Evolutionary conservation across 148 eudicot genomes (phyloP), one percentile per base, ranked within the genome.

Genomic region (Amaranthus cruentus): DNA sequence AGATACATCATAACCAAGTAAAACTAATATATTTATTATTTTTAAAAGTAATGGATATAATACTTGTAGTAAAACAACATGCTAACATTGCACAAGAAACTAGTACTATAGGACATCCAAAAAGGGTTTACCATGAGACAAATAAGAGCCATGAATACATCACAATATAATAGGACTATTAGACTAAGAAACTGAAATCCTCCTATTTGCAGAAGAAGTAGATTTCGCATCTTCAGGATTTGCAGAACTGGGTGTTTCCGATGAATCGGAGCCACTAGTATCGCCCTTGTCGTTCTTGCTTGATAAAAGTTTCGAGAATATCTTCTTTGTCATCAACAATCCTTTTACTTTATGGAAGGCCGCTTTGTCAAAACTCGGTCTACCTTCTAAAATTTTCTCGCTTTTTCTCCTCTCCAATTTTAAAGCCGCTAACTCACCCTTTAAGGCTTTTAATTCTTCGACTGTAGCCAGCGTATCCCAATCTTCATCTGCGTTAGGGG

Each of bases 381-480:
- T 81, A 18, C 56, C 62, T 51, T 81, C 81, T 8, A 72, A 74
- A 2, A 71, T 75, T 64, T 84, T 81, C 15, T 78, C 85, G 12
- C 75, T 75, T 12, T 48, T 76, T 54, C 69, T 73, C 47, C 87
- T 79, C 46, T 83, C 91, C 57, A 90, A 44, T 71, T 90, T 84
- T 67, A 96, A 70, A 51, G 96, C 89, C 0, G 99, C 94, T 48
- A 96, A 75, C 80, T 92, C 96, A 0, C 87, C 90, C 79, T 83
- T 90, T 63, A 96, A 78, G 64, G 91, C 85, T 75, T 81, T 86
- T 60, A 96, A 83, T 78, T 92, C 96, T 74, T 92, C 97, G 1
- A 81, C 85, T 2, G 99, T 84, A 63, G 96, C 99, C n/a, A 87
- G 82, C 2, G 86, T 86, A 9, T 96, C 99, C 99, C 99, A 96